These are phyloP conservation scores for Botrytis porri DNA, from an alignment of 2,329 filamentous ascomycete species.

Conservation along the genomic window DNA sequence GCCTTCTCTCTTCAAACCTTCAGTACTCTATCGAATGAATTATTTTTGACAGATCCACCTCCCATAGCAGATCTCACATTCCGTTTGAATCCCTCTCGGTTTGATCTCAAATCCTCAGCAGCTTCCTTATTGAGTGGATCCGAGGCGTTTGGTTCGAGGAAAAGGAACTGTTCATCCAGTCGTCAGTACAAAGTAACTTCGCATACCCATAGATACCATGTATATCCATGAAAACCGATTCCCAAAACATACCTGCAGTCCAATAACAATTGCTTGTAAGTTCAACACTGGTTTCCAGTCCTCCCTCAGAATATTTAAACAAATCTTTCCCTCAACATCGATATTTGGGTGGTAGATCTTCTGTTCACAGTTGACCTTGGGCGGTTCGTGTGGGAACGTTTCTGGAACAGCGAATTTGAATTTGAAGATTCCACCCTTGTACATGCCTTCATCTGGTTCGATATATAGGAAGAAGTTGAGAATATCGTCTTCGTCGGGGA, in stretches of 20 bases:
- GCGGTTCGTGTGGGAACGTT: constrained; percentile 95
- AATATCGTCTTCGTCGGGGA: constrained; percentile 80
- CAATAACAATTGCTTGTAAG: constrained; percentile 92
- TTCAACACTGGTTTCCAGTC: constrained; percentile 99
- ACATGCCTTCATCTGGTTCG: constrained; percentile 81
- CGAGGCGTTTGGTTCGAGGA: constrained; percentile 94
- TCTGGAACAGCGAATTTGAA: constrained; percentile 92
- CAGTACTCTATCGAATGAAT: constrained; percentile 74
- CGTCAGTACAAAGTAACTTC: not conserved
- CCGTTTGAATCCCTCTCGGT: constrained; percentile 84
- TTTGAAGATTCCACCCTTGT: constrained; percentile 81
- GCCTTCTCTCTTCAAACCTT: constrained; percentile 41
- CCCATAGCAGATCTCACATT: constrained; percentile 84
- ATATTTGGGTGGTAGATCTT: constrained; percentile 99
- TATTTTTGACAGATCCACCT: constrained; percentile 71
- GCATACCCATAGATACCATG: not conserved
- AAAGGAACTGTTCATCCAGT: constrained; percentile 69
- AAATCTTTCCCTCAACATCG: constrained; percentile 95
- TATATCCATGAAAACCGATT: too few species aligned
- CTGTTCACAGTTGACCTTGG: constrained; percentile 93
- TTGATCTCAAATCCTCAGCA: constrained; percentile 82
- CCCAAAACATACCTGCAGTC: constrained; percentile 65
- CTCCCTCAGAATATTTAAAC: constrained; percentile 92
- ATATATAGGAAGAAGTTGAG: constrained; percentile 80
- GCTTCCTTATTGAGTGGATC: constrained; percentile 99